Conservation (phyloP, 129 eudicot species). For the Ambrosia trifida region DNA sequence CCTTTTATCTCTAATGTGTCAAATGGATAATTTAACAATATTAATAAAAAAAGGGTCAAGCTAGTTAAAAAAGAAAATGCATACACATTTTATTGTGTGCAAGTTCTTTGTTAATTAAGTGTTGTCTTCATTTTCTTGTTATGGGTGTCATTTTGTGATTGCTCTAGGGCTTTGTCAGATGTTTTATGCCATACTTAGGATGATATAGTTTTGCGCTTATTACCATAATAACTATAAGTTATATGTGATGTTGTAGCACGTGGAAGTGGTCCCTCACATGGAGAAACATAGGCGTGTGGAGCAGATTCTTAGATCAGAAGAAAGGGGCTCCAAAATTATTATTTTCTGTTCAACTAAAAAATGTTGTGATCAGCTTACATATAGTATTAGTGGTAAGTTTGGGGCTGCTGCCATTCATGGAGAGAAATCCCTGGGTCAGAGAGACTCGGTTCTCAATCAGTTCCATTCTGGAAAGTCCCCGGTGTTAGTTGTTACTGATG, state of each 20-base stretch:
- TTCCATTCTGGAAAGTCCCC: slow-evolving; percentile 82
- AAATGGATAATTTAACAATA: too few relatives aligned
- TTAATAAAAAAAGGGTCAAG: too few relatives aligned
- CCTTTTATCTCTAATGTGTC: too few relatives aligned
- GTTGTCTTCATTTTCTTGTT: too few relatives aligned
- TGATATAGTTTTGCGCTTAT: too few relatives aligned
- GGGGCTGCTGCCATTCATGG: slow-evolving; percentile 98
- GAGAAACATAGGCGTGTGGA: slow-evolving; percentile 91
- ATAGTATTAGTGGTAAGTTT: slow-evolving; percentile 68
- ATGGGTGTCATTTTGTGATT: too few relatives aligned
- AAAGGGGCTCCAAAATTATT: slow-evolving; percentile 79
- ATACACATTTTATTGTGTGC: too few relatives aligned
- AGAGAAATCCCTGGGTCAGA: slow-evolving; percentile 80
- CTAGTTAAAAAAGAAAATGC: too few relatives aligned
- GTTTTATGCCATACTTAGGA: too few relatives aligned
- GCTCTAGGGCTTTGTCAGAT: too few relatives aligned
- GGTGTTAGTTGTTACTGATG: slow-evolving; percentile 90
- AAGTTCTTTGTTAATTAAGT: too few relatives aligned
- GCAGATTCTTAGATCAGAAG: slow-evolving; percentile 88
- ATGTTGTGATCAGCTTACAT: slow-evolving; percentile 78
- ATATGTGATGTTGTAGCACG: slow-evolving; percentile 49
- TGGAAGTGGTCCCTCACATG: slow-evolving; percentile 84
- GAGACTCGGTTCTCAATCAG: slow-evolving; percentile 83
- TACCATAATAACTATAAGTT: neutral
- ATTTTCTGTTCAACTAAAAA: slow-evolving; percentile 84